Conservation (phyloP, 2,329 filamentous ascomycete genomes). For the Colletotrichum eremochloae region DNA sequence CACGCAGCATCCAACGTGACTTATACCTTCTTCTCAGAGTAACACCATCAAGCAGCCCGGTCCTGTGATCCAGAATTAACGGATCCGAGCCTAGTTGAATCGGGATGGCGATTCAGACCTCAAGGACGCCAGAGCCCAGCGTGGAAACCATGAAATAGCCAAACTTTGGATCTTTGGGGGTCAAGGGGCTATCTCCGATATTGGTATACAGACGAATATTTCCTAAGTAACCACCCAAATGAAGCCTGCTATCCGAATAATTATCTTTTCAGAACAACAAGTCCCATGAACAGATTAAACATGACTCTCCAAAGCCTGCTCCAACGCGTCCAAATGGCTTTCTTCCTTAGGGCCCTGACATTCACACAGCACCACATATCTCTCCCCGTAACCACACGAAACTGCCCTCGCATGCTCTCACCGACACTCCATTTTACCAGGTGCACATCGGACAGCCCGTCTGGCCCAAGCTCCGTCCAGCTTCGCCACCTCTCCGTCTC, state of each 20-base stretch:
- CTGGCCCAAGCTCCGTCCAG: background rate
- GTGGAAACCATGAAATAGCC: too few species aligned
- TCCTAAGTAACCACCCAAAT: background rate
- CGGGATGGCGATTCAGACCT: too few species aligned
- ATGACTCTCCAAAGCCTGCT: background rate
- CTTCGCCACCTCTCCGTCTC: constrained; percentile 47
- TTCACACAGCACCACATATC: too few species aligned
- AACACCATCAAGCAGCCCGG: too few species aligned
- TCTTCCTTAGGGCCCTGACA: background rate
- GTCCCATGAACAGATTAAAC: background rate
- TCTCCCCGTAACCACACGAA: background rate
- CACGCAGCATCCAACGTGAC: too few species aligned
- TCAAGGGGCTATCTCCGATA: background rate
- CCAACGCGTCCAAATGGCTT: background rate
- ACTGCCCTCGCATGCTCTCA: background rate
- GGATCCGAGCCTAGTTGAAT: too few species aligned
- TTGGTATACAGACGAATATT: background rate
- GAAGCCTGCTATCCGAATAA: background rate
- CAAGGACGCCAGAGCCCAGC: too few species aligned
- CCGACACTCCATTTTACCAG: too few species aligned
- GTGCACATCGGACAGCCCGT: too few species aligned
- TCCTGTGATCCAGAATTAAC: too few species aligned
- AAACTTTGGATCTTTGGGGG: background rate
- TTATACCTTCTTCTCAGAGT: too few species aligned
- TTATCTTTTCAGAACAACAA: background rate